Evolutionary conservation across 1,284 basidiomycete species (phyloP).

Genomic region (Melampsora abietis-canadensis): DNA sequence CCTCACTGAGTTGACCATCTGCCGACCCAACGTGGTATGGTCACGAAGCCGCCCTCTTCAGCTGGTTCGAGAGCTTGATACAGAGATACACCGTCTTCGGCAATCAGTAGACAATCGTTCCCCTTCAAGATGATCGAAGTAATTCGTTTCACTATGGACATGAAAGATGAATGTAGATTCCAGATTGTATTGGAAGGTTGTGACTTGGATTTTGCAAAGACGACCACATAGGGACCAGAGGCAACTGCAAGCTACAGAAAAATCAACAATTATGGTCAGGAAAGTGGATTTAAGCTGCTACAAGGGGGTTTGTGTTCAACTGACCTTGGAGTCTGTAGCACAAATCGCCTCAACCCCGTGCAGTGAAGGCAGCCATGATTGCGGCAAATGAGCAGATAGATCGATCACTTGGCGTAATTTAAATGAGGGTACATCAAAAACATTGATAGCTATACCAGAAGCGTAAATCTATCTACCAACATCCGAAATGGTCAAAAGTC

Average conservation of each 20-base stretch:
- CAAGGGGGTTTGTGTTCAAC: constrained; percentile 1
- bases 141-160: constrained; percentile 11
- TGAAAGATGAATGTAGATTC: constrained; percentile 38
- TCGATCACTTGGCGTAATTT: constrained; percentile 19
- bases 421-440: constrained; percentile 2
- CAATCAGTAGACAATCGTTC: constrained; percentile 17
- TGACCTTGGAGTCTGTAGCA: constrained; percentile 6
- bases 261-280: background rate
- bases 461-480: constrained; percentile 22
- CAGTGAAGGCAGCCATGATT: background rate
- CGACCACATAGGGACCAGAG: constrained; percentile 15
- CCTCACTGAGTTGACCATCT: constrained; percentile 21
- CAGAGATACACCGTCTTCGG: constrained; percentile 27
- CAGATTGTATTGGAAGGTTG: constrained; percentile 7
- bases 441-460: constrained; percentile 22
- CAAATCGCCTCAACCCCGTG: constrained; percentile 18
- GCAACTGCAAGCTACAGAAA: constrained; percentile 15
- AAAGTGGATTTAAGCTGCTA: background rate
- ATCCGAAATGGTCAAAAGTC: too few species aligned
- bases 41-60: background rate
- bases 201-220: constrained; percentile 20
- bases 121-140: constrained; percentile 12
- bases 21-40: constrained; percentile 26
- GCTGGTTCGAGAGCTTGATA: constrained; percentile 16
- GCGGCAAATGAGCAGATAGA: constrained; percentile 21